These are phyloP conservation scores for Gnomoniopsis smithogilvyi DNA, from an alignment of 2,329 filamentous ascomycete species.

Conservation along the genomic window DNA sequence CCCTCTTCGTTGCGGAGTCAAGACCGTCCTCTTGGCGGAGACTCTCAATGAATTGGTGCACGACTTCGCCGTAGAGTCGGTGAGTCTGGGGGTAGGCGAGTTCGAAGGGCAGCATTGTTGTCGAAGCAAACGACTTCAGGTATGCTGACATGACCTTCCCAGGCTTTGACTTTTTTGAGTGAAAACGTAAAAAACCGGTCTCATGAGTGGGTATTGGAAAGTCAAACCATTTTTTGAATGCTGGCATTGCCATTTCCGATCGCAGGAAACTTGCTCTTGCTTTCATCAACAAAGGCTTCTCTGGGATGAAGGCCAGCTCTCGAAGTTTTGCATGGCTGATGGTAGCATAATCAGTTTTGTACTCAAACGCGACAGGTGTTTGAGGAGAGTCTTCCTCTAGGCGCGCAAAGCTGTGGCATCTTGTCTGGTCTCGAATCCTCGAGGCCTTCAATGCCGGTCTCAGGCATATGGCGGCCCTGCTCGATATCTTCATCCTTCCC, in stretches of 20 bases:
- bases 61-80: neutral
- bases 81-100: constrained; percentile 13
- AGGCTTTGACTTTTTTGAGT: neutral
- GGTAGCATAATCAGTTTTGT: neutral
- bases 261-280: neutral
- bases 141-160: constrained; percentile 1
- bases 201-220: no score
- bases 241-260: neutral
- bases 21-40: neutral
- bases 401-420: neutral
- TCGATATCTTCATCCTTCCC: neutral
- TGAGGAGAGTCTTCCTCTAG: neutral
- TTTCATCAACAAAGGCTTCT: constrained; percentile 13
- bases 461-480: neutral
- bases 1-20: neutral
- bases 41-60: constrained; percentile 1
- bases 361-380: neutral
- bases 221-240: constrained; percentile 15
- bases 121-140: constrained; percentile 1
- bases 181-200: neutral
- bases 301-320: neutral
- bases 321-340: neutral
- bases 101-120: constrained; percentile 10
- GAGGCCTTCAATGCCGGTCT: neutral
- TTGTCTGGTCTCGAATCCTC: neutral